Conservation (phyloP, 108 stramenopile species). For the Pseudonitzschia delicatissima region DNA sequence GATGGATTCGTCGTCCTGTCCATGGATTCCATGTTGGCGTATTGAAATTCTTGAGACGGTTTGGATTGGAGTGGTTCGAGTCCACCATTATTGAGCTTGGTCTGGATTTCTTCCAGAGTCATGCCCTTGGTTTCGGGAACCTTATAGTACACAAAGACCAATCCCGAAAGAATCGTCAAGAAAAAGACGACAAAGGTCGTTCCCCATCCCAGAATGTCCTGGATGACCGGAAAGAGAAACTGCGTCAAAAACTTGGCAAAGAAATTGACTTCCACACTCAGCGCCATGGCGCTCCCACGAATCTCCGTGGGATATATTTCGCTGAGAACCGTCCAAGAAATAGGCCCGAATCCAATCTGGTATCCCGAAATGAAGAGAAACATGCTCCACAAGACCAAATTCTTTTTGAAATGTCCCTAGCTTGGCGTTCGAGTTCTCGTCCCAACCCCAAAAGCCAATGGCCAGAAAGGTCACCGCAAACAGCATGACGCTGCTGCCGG, state of each 20-base stretch:
- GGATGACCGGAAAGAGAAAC: conserved; percentile 63
- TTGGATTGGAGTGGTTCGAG: background rate
- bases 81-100: conserved; percentile 12
- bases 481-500: conserved; percentile 25
- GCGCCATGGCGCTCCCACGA: conserved; percentile 79
- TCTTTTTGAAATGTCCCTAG: background rate
- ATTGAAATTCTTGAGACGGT: conserved; percentile 76
- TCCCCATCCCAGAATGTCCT: conserved; percentile 51
- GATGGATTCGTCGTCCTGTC: conserved; percentile 33
- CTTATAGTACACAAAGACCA: conserved; percentile 50
- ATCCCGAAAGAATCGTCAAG: conserved; percentile 29
- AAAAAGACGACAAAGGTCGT: conserved; percentile 59
- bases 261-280: conserved; percentile 76
- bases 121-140: conserved; percentile 79
- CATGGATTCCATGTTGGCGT: conserved; percentile 62
- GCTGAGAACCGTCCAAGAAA: conserved; percentile 66
- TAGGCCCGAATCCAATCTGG: conserved; percentile 70
- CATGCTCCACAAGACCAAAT: conserved; percentile 33
- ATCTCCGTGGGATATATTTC: conserved; percentile 74
- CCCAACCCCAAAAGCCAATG: conserved; percentile 30
- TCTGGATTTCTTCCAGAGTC: conserved; percentile 64
- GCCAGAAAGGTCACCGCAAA: conserved; percentile 17
- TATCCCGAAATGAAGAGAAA: conserved; percentile 42
- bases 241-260: conserved; percentile 60
- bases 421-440: conserved; percentile 4